Base-by-base conservation (phyloP, 768 basidiomycete species). In the Amanita muscaria region DNA sequence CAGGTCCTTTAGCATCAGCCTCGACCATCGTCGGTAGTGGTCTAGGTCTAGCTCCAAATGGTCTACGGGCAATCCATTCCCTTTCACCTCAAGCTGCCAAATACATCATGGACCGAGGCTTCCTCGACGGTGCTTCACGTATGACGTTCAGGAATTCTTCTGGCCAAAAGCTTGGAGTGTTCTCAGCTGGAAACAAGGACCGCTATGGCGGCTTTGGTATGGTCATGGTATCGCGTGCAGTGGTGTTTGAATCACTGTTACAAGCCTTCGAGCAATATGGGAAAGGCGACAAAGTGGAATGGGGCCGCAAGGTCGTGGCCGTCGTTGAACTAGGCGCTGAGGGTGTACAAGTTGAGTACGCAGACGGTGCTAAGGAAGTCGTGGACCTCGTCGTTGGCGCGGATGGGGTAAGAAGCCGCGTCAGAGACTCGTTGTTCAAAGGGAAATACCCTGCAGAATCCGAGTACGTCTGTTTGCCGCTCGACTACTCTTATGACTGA, bases 401-500 rank as follows among this genome's bases (percentile, higher is more conserved):
- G 15, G 44, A 45, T 25, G 44, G 36, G 9, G 36, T 45, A 6
- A 45, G 44, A 21, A 45, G 44, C 18, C 44, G 27, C 22, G 37
- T 45, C 12, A 38, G 35, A 25, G 44, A 30, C 18, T 18, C 36
- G 27, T 18, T 45, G 2, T 45, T 45, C 27, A 18, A 35, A 8
- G 44, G 44, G 8, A 46, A 29, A 19, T 53, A 49, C 37, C 46
- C 47, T 22, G 46, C 53, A n/a, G 12, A 39, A 31, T 55, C 53
- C 25, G 51, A 50, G 57, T 58, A 47, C 29, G 51, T 49, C n/a
- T 37, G 21, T 18, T 19, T 16, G 14, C 19, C 40, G 18, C 31
- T 14, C 21, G 40, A 24, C 30, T 1, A 5, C 5, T 45, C n/a
- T 25, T 14, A 30, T 31, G 6, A 11, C 7, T 39, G 41, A 48